Base-by-base conservation (phyloP, 768 basidiomycete species). In the Heimioporus sp. region DNA sequence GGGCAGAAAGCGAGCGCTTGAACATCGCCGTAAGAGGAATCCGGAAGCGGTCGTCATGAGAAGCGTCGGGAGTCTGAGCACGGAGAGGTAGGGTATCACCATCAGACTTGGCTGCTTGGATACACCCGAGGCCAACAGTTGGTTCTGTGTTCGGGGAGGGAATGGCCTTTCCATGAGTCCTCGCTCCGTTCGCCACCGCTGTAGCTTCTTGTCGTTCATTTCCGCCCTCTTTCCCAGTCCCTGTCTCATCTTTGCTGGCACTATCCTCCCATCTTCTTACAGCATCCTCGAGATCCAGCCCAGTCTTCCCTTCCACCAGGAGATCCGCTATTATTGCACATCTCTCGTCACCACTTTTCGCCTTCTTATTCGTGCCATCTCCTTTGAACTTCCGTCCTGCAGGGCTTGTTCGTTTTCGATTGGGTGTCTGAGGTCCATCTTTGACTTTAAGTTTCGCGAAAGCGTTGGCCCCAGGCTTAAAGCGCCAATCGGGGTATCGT, bases 401-500 rank as follows among this genome's bases (percentile, higher is more conserved):
- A 41, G 71, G 70, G 55, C 57, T 64, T 44, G 58, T 46, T 51
- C 71, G 63, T 51, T 57, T 63, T 56, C 67, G 58, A 49, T 60
- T 68, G 30, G 59, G 24, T 8, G 52, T 19, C 51, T 70, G 66
- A 17, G 72, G 71, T 10, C 77, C 71, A 55, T 78, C 72, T 51
- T 73, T 72, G 56, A 75, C 67, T 62, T 69, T 72, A 43, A 58
- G 59, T 56, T 61, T 70, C 44, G 68, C 73, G 46, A 76, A 69
- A 46, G 67, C 74, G 56, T 73, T 77, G 39, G 77, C 69, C n/a
- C 80, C 83, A 5, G 86, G 87, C 44, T 85, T 78, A 66, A 90
- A 92, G 45, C 90, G 76, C 88, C 90, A 92, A 67, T 90, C 86
- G 1, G 89, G 89, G 64, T 90, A 90, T 51, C 80, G 76, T 44